Base-by-base conservation (phyloP, 345 rosid genomes). In the Lepidium didymum region DNA sequence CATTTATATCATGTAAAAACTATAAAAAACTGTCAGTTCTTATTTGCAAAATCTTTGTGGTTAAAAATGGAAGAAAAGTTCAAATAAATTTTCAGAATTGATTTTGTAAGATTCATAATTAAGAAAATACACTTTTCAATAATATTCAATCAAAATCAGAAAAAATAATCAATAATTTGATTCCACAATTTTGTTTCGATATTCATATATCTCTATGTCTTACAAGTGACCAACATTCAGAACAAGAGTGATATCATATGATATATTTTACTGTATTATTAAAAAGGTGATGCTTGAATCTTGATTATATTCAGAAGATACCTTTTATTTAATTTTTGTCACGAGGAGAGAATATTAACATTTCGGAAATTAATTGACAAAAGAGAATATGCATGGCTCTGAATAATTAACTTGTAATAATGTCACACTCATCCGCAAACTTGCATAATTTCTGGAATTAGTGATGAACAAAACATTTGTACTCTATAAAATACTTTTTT, bases 371-470 rank as follows among this genome's bases (percentile, higher is more conserved):
- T 19, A 29, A 16, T 14, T 5, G 38, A 50, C 58, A 37, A 54
- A 33, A 16, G 51, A 29, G 5, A 54, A 55, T 67, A n/a, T 56
- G 29, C 45, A 33, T 21, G 56, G 38, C 12, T 11, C 19, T 52
- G 10, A 42, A 67, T 42, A 10, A 21, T 67, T 34, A 33, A 10
- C 34, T 33, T 55, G 63, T 33, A 62, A 18, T 54, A 33, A 16
- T 67, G 53, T 14, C 54, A 34, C 14, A 43, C 13, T 8, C 34
- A 44, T 44, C 21, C 46, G 56, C 64, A 56, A 25, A 56, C 10
- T 68, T 68, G 46, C 72, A n/a, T 56, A 45, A 45, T 56, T 68
- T 56, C 55, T 44, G 56, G 64, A 68, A 57, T 56, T 34, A 6
- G 31, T 44, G 19, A 65, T 29, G 51, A 65, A 23, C 37, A 37